A percentile compares a stretch with the other conserved stretches of the same genome.
These are phyloP conservation scores for Zhuliangozyma blackwelliae DNA, from an alignment of 1,139 yeast species.

Conservation along the genomic window DNA sequence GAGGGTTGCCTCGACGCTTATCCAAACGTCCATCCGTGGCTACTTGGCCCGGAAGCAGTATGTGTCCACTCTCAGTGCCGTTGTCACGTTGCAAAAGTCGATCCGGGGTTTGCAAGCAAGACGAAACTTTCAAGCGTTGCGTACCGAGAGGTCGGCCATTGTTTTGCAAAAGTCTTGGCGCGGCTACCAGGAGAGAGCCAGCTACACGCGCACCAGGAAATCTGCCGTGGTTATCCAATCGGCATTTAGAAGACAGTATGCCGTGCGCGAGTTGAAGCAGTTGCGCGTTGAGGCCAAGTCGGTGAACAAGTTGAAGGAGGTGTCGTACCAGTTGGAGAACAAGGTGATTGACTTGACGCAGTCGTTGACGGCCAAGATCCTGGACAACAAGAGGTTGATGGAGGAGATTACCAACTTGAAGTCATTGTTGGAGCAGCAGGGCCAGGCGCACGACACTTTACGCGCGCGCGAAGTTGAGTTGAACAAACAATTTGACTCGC, in stretches of 20 bases:
- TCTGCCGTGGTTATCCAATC: conserved; percentile 74
- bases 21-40: conserved; percentile 78
- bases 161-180: conserved; percentile 67
- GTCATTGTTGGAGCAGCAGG: conserved; percentile 53
- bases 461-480: conserved; percentile 55
- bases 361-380: conserved; percentile 68
- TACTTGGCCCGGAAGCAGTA: conserved; percentile 47
- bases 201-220: conserved; percentile 36
- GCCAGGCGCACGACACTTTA: conserved; percentile 52
- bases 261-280: conserved; percentile 57
- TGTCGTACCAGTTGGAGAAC: conserved; percentile 87
- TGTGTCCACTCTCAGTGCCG: conserved; percentile 41
- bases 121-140: conserved; percentile 39
- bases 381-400: conserved; percentile 72
- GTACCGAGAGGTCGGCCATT: conserved; percentile 60
- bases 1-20: conserved; percentile 57
- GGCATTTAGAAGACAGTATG: conserved; percentile 70
- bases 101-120: conserved; percentile 67
- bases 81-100: conserved; percentile 61
- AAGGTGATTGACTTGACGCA: conserved; percentile 94
- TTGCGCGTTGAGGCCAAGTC: conserved; percentile 85
- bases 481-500: conserved; percentile 41
- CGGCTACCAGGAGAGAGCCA: conserved; percentile 49
- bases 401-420: conserved; percentile 57
- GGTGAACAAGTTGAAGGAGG: conserved; percentile 84